Conservation (phyloP, 805 yeast species). For the Maudiozyma pseudohumilis region DNA sequence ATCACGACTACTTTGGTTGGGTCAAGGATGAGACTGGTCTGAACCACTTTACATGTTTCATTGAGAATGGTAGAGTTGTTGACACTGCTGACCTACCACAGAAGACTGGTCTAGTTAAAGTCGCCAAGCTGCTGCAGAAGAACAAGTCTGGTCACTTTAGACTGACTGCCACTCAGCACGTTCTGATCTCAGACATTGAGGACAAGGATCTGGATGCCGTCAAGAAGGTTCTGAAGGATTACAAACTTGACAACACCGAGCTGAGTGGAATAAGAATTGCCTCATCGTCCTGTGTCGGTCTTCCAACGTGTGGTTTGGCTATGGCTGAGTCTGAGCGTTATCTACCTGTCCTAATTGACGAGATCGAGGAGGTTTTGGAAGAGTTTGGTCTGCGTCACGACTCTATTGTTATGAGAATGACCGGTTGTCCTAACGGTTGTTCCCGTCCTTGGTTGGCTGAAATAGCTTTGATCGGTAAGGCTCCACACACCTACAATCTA, state of each 20-base stretch:
- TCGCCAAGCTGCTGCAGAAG: slow-evolving; percentile 60
- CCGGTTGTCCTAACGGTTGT: slow-evolving; percentile 98
- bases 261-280: slow-evolving; percentile 79
- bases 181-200: slow-evolving; percentile 60
- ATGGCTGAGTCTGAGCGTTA: slow-evolving; percentile 96
- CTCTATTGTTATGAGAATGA: slow-evolving; percentile 93
- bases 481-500: slow-evolving; percentile 84
- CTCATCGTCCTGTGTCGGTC: slow-evolving; percentile 94
- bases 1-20: slow-evolving; percentile 93
- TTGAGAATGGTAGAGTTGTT: slow-evolving; percentile 94
- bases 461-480: slow-evolving; percentile 91
- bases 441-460: slow-evolving; percentile 98
- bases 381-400: slow-evolving; percentile 91
- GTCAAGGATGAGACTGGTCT: slow-evolving; percentile 70
- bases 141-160: slow-evolving; percentile 75
- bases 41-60: slow-evolving; percentile 87
- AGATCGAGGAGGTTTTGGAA: slow-evolving; percentile 79
- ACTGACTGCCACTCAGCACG: slow-evolving; percentile 92
- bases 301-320: slow-evolving; percentile 97
- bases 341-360: slow-evolving; percentile 70
- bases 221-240: slow-evolving; percentile 55
- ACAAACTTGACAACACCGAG: slow-evolving; percentile 74
- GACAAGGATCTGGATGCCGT: slow-evolving; percentile 57
- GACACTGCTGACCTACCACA: slow-evolving; percentile 86
- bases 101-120: slow-evolving; percentile 71